phyloP scores from a whole-genome alignment of 2,329 filamentous ascomycete genomes.

The Celoporthe dispersa region DNA sequence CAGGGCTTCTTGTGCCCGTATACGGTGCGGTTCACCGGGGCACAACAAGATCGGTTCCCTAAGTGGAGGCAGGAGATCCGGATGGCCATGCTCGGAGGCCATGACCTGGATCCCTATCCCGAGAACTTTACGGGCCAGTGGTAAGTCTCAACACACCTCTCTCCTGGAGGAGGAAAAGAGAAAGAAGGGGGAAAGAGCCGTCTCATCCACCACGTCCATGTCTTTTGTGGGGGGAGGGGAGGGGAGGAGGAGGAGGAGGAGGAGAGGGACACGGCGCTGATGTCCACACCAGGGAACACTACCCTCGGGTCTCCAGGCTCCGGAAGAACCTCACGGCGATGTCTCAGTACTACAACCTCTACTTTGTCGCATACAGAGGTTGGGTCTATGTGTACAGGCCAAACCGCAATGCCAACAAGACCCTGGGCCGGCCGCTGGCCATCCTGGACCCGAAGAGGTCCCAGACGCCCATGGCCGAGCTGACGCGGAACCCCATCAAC shows the following conservation, averaged over 20 bases:
- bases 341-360: slow-evolving; percentile 64
- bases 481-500: slow-evolving; percentile 36
- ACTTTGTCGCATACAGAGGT: slow-evolving; percentile 63
- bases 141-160: not conserved
- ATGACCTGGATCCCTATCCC: slow-evolving; percentile 16
- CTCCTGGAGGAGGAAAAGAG: too few relatives aligned
- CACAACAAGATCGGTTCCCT: slow-evolving; percentile 12
- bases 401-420: slow-evolving; percentile 50
- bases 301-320: slow-evolving; percentile 36
- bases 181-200: too few relatives aligned
- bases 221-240: too few relatives aligned
- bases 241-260: too few relatives aligned
- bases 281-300: slow-evolving; percentile 25
- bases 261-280: not conserved
- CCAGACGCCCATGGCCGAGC: slow-evolving; percentile 21
- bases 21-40: slow-evolving; percentile 1
- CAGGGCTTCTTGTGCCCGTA: not conserved
- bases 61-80: slow-evolving; percentile 10
- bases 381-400: slow-evolving; percentile 62
- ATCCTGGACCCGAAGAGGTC: slow-evolving; percentile 43
- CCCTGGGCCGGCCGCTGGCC: slow-evolving; percentile 55
- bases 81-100: slow-evolving; percentile 5
- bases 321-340: slow-evolving; percentile 62
- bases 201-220: too few relatives aligned
- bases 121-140: slow-evolving; percentile 24